Conservation (phyloP, 2,329 filamentous ascomycete genomes). For the Trichophyton verrucosum region DNA sequence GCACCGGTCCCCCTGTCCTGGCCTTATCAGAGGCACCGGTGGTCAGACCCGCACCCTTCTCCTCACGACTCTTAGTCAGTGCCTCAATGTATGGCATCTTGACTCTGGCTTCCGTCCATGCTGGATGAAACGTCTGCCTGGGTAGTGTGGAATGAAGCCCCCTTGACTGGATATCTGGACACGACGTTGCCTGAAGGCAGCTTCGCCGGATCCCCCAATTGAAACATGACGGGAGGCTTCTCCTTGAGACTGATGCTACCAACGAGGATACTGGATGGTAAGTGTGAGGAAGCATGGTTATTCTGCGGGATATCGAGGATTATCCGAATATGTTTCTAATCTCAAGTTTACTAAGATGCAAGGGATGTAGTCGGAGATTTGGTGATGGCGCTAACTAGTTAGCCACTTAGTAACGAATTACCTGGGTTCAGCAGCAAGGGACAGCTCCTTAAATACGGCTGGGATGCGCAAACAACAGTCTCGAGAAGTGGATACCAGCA, state of each 20-base stretch:
- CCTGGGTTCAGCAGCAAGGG: too few relatives aligned
- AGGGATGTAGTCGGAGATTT: neutral
- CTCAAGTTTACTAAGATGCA: neutral
- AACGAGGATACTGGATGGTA: neutral
- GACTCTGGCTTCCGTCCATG: slow-evolving; percentile 45
- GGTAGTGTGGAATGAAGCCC: neutral
- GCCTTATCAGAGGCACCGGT: slow-evolving; percentile 16
- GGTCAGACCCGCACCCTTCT: slow-evolving; percentile 20
- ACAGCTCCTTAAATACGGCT: too few relatives aligned
- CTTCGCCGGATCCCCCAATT: neutral
- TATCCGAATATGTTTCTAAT: too few relatives aligned
- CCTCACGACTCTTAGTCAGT: slow-evolving; percentile 41
- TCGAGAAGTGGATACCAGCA: neutral
- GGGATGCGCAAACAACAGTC: too few relatives aligned
- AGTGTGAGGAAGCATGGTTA: neutral
- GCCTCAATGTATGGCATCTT: slow-evolving; percentile 60
- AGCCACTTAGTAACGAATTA: too few relatives aligned
- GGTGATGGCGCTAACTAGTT: neutral
- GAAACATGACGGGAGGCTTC: neutral
- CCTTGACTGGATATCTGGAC: slow-evolving; percentile 2
- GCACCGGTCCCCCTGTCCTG: slow-evolving; percentile 31
- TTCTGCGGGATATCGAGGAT: too few relatives aligned
- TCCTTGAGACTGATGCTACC: neutral
- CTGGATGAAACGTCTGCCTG: slow-evolving; percentile 19
- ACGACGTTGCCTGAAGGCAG: neutral